phyloP scores from a whole-genome alignment of 169 alveolate genomes.

The Plasmodium vinckei region DNA sequence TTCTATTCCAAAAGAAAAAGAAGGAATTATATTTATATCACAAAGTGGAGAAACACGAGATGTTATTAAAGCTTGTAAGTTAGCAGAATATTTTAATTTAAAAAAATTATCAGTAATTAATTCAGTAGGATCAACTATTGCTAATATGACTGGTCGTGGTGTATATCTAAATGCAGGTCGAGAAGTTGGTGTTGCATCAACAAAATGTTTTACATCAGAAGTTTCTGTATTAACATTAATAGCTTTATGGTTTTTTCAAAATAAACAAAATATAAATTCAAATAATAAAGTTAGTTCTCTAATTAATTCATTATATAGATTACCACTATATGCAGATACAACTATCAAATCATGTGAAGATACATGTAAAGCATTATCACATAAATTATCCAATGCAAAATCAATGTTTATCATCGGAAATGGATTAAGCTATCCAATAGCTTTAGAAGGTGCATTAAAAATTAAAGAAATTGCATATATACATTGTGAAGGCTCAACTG shows the following conservation, averaged over 20 bases:
- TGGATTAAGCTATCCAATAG: slow-evolving; percentile 95
- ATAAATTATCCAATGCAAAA: slow-evolving; percentile 68
- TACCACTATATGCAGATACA: slow-evolving; percentile 58
- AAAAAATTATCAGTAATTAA: slow-evolving; percentile 92
- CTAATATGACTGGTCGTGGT: slow-evolving; percentile 93
- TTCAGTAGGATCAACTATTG: slow-evolving; percentile 92
- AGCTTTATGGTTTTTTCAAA: slow-evolving; percentile 91
- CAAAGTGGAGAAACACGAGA: slow-evolving; percentile 99
- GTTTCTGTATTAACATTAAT: slow-evolving; percentile 89
- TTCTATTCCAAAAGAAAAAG: slow-evolving; percentile 81
- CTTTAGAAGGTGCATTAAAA: slow-evolving; percentile 97
- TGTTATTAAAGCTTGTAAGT: slow-evolving; percentile 86
- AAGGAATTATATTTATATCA: slow-evolving; percentile 92
- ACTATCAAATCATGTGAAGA: slow-evolving; percentile 70
- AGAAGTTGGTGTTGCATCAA: slow-evolving; percentile 98
- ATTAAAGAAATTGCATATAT: slow-evolving; percentile 96
- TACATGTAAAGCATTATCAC: slow-evolving; percentile 30
- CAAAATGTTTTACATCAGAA: slow-evolving; percentile 96
- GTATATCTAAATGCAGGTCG: slow-evolving; percentile 97
- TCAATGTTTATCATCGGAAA: slow-evolving; percentile 87
- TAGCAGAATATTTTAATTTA: slow-evolving; percentile 87
- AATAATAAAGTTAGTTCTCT: slow-evolving; percentile 42
- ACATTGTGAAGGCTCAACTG: slow-evolving; percentile 96
- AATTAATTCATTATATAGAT: slow-evolving; percentile 60
- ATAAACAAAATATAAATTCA: slow-evolving; percentile 47